A percentile compares a stretch with the other conserved stretches of the same genome.
Evolutionary conservation across 78 protist genomes (phyloP).

Genomic region (Protostelium mycophagum): DNA sequence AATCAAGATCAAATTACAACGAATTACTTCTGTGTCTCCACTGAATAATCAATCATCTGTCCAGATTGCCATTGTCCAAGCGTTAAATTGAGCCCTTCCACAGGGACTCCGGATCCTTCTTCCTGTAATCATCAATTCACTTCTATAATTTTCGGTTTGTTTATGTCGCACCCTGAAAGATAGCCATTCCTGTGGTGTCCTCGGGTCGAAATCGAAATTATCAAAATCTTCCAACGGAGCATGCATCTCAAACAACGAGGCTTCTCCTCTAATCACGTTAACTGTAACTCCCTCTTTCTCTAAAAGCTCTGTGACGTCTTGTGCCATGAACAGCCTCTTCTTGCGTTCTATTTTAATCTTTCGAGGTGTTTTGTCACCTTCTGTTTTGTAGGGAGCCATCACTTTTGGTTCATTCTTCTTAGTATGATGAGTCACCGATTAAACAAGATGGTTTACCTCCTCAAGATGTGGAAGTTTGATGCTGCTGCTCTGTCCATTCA

Average conservation of each 20-base stretch:
- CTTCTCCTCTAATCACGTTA: neutral
- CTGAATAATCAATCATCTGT: neutral
- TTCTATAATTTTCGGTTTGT: neutral
- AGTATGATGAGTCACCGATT: neutral
- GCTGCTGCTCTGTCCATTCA: too few species aligned
- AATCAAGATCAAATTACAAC: neutral
- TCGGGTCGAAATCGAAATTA: slow-evolving; percentile 56
- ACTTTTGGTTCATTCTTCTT: slow-evolving; percentile 80
- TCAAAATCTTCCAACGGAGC: slow-evolving; percentile 63
- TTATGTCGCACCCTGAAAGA: neutral
- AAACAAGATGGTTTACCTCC: too few species aligned
- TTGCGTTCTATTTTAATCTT: slow-evolving; percentile 67
- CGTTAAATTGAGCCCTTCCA: neutral
- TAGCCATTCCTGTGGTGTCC: slow-evolving; percentile 64
- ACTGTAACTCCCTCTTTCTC: slow-evolving; percentile 4
- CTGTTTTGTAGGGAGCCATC: slow-evolving; percentile 23
- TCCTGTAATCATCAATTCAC: neutral
- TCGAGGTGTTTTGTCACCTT: slow-evolving; percentile 63
- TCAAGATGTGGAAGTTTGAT: too few species aligned
- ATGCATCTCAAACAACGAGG: neutral
- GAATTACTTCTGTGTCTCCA: neutral
- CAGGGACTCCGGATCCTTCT: slow-evolving; percentile 11
- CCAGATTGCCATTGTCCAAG: slow-evolving; percentile 5
- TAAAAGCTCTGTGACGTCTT: slow-evolving; percentile 21
- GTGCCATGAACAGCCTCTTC: slow-evolving; percentile 25